These are phyloP conservation scores for Claviceps purpurea DNA, from an alignment of 2,329 filamentous ascomycete species.

Conservation along the genomic window DNA sequence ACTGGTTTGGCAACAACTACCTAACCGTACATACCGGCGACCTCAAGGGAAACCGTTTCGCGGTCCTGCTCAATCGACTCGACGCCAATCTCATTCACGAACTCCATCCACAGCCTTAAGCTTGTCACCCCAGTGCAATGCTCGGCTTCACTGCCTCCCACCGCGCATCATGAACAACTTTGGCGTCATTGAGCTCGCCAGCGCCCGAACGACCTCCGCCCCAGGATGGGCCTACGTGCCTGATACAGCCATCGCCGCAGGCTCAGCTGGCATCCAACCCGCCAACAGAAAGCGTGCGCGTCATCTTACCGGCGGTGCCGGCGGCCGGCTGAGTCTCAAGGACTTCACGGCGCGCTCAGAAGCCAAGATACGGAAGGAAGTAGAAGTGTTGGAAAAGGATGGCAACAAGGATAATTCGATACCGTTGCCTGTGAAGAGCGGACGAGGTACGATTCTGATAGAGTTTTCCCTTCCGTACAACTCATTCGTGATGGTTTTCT, in stretches of 20 bases:
- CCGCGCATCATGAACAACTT: conserved; percentile 44
- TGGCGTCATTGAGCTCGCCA: conserved; percentile 72
- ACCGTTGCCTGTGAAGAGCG: conserved; percentile 45
- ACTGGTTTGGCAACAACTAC: too few relatives aligned
- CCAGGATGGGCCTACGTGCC: conserved; percentile 91
- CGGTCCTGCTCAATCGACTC: too few relatives aligned
- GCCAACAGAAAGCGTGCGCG: conserved; percentile 61
- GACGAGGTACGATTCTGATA: conserved; percentile 28
- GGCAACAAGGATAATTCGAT: conserved; percentile 62
- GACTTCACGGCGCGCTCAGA: conserved; percentile 74
- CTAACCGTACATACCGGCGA: too few relatives aligned
- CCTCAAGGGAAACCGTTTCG: too few relatives aligned
- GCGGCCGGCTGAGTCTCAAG: conserved; percentile 33
- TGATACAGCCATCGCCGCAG: conserved; percentile 47
- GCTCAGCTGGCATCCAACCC: conserved; percentile 37
- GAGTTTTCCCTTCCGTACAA: too few relatives aligned
- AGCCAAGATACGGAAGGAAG: conserved; percentile 65
- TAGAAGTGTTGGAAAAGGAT: conserved; percentile 73
- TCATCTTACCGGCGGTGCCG: conserved; percentile 34
- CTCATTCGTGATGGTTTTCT: too few relatives aligned
- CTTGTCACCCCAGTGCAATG: not conserved
- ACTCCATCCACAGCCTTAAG: not conserved
- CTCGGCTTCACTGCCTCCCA: not conserved
- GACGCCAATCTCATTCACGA: too few relatives aligned
- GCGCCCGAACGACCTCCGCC: conserved; percentile 51